These are phyloP conservation scores for Suhomyces wounanorum DNA, from an alignment of 1,139 yeast genomes.

Conservation along the genomic window DNA sequence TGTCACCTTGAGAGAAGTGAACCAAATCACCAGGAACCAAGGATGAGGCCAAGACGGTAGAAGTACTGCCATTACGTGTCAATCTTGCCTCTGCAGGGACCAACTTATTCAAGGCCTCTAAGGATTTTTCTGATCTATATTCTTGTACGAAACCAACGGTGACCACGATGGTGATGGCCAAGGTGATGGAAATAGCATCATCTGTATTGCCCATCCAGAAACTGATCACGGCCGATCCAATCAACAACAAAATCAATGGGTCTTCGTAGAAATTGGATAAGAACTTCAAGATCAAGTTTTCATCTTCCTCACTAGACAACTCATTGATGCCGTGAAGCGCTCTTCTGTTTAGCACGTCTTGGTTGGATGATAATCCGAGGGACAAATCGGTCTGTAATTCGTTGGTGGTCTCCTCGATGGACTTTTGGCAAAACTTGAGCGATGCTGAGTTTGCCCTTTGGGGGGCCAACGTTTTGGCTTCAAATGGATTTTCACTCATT, in stretches of 20 bases:
- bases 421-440: slow-evolving; percentile 53
- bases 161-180: slow-evolving; percentile 88
- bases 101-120: slow-evolving; percentile 85
- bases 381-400: slow-evolving; percentile 62
- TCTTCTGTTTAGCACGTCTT: slow-evolving; percentile 71
- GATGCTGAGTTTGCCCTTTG: slow-evolving; percentile 44
- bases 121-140: slow-evolving; percentile 87
- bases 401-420: slow-evolving; percentile 61
- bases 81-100: slow-evolving; percentile 94
- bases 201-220: slow-evolving; percentile 91
- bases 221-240: slow-evolving; percentile 84
- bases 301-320: slow-evolving; percentile 72
- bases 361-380: slow-evolving; percentile 63
- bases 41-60: slow-evolving; percentile 78
- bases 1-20: slow-evolving; percentile 85
- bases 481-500: slow-evolving; percentile 40
- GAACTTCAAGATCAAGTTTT: slow-evolving; percentile 67
- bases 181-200: slow-evolving; percentile 85
- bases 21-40: slow-evolving; percentile 96
- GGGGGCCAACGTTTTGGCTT: slow-evolving; percentile 24
- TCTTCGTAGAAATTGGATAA: slow-evolving; percentile 80
- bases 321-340: slow-evolving; percentile 79
- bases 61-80: slow-evolving; percentile 74
- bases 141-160: slow-evolving; percentile 97
- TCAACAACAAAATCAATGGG: slow-evolving; percentile 80